These are phyloP conservation scores for Comarum palustre DNA, from an alignment of 306 rosid genomes.

Conservation along the genomic window DNA sequence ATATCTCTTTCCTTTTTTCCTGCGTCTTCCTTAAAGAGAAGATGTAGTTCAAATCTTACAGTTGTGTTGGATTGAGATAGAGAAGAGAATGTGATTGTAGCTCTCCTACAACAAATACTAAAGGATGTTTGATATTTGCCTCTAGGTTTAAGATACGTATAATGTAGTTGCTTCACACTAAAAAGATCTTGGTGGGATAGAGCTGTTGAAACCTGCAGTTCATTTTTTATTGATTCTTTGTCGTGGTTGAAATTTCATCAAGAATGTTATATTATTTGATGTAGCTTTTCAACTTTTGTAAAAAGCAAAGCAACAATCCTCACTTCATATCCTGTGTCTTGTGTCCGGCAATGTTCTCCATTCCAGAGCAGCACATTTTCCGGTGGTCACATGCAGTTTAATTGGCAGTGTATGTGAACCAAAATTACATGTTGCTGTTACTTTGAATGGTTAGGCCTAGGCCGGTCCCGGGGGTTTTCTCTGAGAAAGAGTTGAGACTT, in stretches of 20 bases:
- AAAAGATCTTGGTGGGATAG: slow-evolving; percentile 61
- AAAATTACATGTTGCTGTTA: not conserved
- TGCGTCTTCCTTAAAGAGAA: slow-evolving; percentile 53
- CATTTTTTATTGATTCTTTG: slow-evolving; percentile 84
- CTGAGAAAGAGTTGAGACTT: too few species aligned
- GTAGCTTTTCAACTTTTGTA: slow-evolving; percentile 9
- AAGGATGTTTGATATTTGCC: slow-evolving; percentile 88
- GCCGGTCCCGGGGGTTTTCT: too few species aligned
- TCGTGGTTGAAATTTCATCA: slow-evolving; percentile 53
- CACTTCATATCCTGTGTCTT: not conserved
- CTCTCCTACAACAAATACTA: slow-evolving; percentile 71
- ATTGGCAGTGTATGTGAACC: not conserved
- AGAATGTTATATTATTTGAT: slow-evolving; percentile 30
- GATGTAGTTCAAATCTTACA: slow-evolving; percentile 54
- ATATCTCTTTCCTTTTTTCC: slow-evolving; percentile 12
- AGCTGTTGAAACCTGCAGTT: slow-evolving; percentile 70
- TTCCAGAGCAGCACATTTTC: not conserved
- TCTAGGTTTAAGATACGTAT: slow-evolving; percentile 73
- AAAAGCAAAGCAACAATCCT: not conserved
- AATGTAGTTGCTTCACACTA: slow-evolving; percentile 53
- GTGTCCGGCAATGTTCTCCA: not conserved
- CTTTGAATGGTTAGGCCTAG: not conserved
- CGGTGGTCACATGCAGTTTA: not conserved
- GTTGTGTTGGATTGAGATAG: slow-evolving; percentile 76
- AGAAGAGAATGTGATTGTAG: slow-evolving; percentile 87